Evolutionary conservation across 2,329 filamentous ascomycete genomes (phyloP), one percentile per base, ranked within the genome.

Genomic region (Exophiala spinifera): DNA sequence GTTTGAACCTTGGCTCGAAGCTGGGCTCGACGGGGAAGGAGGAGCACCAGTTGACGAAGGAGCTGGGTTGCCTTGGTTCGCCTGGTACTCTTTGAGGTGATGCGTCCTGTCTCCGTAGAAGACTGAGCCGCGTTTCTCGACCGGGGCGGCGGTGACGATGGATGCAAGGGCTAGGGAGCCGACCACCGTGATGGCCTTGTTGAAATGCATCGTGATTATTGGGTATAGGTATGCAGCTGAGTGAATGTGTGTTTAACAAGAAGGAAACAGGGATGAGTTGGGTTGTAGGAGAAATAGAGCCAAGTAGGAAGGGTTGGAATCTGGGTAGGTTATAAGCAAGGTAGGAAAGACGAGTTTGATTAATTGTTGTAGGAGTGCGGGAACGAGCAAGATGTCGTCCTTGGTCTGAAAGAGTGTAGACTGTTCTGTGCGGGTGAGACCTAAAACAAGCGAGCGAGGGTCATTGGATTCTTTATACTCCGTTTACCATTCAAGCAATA

Each of bases 81-180:
- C 25, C 40, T 49, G 49, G 31, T 50, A 46, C 19, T 23, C 46
- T 39, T 50, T 51, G 37, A 56, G 15, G 20, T 56, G 54, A 8
- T 45, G 17, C 14, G 17, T 34, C 13, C 56, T 51, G 25, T 52
- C 40, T 14, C 51, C 51, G 28, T 53, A 53, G 14, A 33, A 45
- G 46, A 58, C 47, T 13, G 31, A 48, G 13, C 51, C 51, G 14
- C 56, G 49, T 46, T 52, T 60, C 34, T 60, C 50, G 10, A 60
- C 43, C 3, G 57, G 57, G 17, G 50, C 54, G 13, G 57, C 57
- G 7, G 54, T 46, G 43, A 57, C 57, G 36, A 60, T 45, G 21
- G 57, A 60, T 36, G 51, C 51, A 20, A 60, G 33, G 40, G 57
- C 54, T 48, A 60, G 43, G 11, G 53, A 46, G 50, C 57, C 57